Base-by-base conservation (phyloP, 2,329 filamentous ascomycete genomes). In the Simplicillium aogashimaense region DNA sequence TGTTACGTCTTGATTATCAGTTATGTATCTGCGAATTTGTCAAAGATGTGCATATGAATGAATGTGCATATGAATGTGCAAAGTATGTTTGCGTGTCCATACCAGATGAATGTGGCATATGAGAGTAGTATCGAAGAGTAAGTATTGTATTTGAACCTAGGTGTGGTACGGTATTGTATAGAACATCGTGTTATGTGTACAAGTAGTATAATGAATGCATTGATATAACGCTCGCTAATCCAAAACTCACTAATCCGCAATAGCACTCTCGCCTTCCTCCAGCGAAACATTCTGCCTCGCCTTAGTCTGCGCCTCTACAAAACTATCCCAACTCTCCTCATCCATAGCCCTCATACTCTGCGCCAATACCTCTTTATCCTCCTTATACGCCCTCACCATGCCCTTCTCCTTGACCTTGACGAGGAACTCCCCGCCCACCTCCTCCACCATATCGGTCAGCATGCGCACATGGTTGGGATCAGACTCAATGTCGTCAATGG, bases 401-500 rank as follows among this genome's bases (percentile, higher is more conserved):
- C 83, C 81, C 48, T 75, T 71, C 33, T 71, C 65, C 39, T 70
- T 64, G 4, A 76, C 67, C 50, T 71, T 70, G 36, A 64, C 61
- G 37, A 83, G 58, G 17, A 75, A 69, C 45, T 77, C 72, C 32
- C 81, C 77, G 16, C 74, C 72, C 3, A 85, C 53, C 18, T 76
- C 75, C 44, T 79, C 72, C 25, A 86, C 68, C 54, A 86, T 66
- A 15, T 74, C 71, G n/a, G 72, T 62, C 35, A 88, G 65, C 35
- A 79, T 51, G 11, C 64, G 61, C 25, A 61, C 58, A 41, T 76
- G 72, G 33, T 66, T 65, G 1, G 71, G 69, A 42, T 77, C 69
- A 2, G 63, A 58, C 8, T 61, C 60, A 13, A 76, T 65, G 44
- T 74, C 68, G 44, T 73, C 68, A 9, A 72, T 53, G 9, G 61